These are phyloP conservation scores for Pulveroboletus ravenelii DNA, from an alignment of 768 basidiomycete species.

Conservation along the genomic window DNA sequence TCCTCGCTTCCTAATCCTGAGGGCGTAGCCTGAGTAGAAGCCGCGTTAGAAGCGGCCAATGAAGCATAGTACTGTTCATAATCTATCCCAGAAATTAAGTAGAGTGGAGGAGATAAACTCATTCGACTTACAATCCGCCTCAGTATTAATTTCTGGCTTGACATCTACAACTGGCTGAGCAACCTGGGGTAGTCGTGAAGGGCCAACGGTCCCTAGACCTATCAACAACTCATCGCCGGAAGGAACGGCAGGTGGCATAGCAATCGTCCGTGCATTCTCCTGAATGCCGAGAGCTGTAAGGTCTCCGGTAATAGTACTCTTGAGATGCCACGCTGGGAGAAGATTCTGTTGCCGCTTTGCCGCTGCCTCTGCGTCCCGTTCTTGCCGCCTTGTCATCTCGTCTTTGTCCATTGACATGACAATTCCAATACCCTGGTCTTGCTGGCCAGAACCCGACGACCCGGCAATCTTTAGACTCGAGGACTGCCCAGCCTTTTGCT, in stretches of 20 bases:
- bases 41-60: constrained; percentile 57
- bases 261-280: constrained; percentile 56
- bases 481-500: constrained; percentile 48
- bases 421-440: constrained; percentile 78
- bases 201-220: constrained; percentile 58
- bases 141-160: constrained; percentile 50
- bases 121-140: constrained; percentile 57
- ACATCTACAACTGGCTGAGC: constrained; percentile 29
- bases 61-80: constrained; percentile 83
- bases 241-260: constrained; percentile 29
- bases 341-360: constrained; percentile 87
- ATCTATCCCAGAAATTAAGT: constrained; percentile 37
- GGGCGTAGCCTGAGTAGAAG: constrained; percentile 60
- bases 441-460: constrained; percentile 49
- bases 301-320: constrained; percentile 92
- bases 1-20: constrained; percentile 52
- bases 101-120: neutral
- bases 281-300: constrained; percentile 81
- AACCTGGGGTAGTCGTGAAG: constrained; percentile 27
- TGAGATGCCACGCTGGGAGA: constrained; percentile 91
- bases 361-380: constrained; percentile 77
- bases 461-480: constrained; percentile 72
- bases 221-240: constrained; percentile 71
- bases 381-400: constrained; percentile 64
- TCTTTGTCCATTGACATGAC: constrained; percentile 90